Conservation (phyloP, 192 early-diverging fungal genomes). For the Thoreauomyces humboldtii region DNA sequence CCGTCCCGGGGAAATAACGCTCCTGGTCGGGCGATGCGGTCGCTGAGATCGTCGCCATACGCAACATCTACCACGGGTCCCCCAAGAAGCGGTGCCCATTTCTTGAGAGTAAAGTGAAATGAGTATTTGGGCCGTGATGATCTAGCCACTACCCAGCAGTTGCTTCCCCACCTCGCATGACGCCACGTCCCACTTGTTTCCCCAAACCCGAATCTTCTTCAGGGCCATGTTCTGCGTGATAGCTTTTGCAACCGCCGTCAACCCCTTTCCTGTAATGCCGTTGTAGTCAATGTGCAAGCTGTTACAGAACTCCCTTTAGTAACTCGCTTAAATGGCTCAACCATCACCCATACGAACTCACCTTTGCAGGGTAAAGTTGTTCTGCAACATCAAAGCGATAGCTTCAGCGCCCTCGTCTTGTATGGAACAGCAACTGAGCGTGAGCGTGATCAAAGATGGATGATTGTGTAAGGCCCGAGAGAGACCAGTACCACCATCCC, state of each 20-base stretch:
- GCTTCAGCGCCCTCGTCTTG: conserved; percentile 54
- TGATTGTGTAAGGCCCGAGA: conserved; percentile 44
- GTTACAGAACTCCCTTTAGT: neutral
- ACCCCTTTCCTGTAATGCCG: conserved; percentile 42
- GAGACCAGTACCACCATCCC: conserved; percentile 47
- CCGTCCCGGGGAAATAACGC: conserved; percentile 8
- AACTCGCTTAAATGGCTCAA: neutral
- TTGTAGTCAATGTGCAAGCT: conserved; percentile 50
- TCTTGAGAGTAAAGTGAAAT: conserved; percentile 16
- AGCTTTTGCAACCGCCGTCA: conserved; percentile 34
- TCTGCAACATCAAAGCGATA: conserved; percentile 32
- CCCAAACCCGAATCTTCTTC: conserved; percentile 38
- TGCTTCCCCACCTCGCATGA: conserved; percentile 44
- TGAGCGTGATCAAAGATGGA: conserved; percentile 31
- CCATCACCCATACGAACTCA: neutral
- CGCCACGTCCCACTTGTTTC: conserved; percentile 42
- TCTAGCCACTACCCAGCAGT: neutral
- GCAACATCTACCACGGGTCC: conserved; percentile 24
- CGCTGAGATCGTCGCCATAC: conserved; percentile 7
- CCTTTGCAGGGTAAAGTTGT: conserved; percentile 37
- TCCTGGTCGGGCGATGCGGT: neutral
- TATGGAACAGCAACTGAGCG: conserved; percentile 44
- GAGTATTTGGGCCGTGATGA: neutral
- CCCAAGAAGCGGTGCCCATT: conserved; percentile 38
- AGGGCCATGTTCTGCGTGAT: conserved; percentile 31